Conservation (phyloP, 106 monocot species). For the Iris macrosiphon region DNA sequence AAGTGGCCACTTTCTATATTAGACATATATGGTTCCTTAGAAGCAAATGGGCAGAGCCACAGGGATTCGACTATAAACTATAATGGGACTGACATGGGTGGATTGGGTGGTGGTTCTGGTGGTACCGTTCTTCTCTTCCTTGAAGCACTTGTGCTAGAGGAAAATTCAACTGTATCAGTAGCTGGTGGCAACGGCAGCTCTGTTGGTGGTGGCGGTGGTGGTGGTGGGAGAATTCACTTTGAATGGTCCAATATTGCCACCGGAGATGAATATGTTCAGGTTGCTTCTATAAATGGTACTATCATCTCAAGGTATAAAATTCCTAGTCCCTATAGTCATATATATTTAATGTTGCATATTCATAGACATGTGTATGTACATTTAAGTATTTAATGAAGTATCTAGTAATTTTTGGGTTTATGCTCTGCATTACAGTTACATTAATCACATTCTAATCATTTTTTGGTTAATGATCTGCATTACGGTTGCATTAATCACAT, state of each 20-base stretch:
- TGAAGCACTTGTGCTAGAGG: constrained; percentile 37
- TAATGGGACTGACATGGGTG: constrained; percentile 52
- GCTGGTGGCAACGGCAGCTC: constrained; percentile 73
- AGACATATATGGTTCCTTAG: constrained; percentile 65
- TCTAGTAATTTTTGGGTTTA: too few species aligned
- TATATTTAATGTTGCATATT: too few species aligned
- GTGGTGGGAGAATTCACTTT: constrained; percentile 92
- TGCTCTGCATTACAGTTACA: too few species aligned
- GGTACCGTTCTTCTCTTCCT: constrained; percentile 87
- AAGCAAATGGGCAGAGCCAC: constrained; percentile 73
- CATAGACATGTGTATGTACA: neutral
- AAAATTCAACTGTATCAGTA: constrained; percentile 65
- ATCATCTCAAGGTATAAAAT: constrained; percentile 56
- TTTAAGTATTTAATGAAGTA: too few species aligned
- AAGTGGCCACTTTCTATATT: constrained; percentile 87
- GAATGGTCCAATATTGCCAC: constrained; percentile 88
- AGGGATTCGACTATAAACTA: constrained; percentile 11
- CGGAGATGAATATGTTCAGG: constrained; percentile 78
- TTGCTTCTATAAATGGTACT: constrained; percentile 78
- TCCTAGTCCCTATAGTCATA: neutral
- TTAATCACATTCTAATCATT: too few species aligned
- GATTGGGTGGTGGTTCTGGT: constrained; percentile 89
- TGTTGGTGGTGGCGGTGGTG: constrained; percentile 84
- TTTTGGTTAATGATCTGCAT: too few species aligned
- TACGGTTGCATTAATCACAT: too few species aligned